Conservation (phyloP, 495 filamentous ascomycete genomes). For the Podospora pseudopauciseta region DNA sequence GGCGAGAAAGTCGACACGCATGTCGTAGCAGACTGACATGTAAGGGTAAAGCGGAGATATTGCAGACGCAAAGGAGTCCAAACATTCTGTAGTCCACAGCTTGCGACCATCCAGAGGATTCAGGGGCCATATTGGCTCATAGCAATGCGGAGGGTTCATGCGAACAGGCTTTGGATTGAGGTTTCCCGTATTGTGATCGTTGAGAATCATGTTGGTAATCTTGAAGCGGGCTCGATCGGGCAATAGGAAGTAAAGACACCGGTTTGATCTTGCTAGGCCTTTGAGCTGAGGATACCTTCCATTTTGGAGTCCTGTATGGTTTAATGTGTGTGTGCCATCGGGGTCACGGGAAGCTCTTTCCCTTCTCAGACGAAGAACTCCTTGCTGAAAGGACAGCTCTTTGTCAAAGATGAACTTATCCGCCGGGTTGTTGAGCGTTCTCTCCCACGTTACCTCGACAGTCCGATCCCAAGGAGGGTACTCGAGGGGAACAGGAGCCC, state of each 20-base stretch:
- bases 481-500: neutral
- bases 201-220: slow-evolving; percentile 15
- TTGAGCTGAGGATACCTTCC: neutral
- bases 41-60: slow-evolving; percentile 18
- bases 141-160: slow-evolving; percentile 17
- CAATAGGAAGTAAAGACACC: slow-evolving; percentile 19
- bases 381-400: slow-evolving; percentile 18
- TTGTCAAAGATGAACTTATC: slow-evolving; percentile 9
- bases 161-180: slow-evolving; percentile 22
- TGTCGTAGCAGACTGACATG: slow-evolving; percentile 22
- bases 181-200: slow-evolving; percentile 9
- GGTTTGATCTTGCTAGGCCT: neutral
- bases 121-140: slow-evolving; percentile 25
- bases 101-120: neutral
- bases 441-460: slow-evolving; percentile 27
- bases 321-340: neutral
- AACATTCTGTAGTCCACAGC: slow-evolving; percentile 25
- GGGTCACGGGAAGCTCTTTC: slow-evolving; percentile 5
- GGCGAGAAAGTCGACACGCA: slow-evolving; percentile 26
- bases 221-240: slow-evolving; percentile 23
- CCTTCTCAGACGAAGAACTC: slow-evolving; percentile 13
- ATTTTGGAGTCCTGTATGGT: neutral
- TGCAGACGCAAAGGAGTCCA: slow-evolving; percentile 24
- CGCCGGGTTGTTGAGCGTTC: slow-evolving; percentile 2
- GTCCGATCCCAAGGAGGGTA: slow-evolving; percentile 32